Conservation (phyloP, 1,284 basidiomycete genomes). For the Serendipita sp. region DNA sequence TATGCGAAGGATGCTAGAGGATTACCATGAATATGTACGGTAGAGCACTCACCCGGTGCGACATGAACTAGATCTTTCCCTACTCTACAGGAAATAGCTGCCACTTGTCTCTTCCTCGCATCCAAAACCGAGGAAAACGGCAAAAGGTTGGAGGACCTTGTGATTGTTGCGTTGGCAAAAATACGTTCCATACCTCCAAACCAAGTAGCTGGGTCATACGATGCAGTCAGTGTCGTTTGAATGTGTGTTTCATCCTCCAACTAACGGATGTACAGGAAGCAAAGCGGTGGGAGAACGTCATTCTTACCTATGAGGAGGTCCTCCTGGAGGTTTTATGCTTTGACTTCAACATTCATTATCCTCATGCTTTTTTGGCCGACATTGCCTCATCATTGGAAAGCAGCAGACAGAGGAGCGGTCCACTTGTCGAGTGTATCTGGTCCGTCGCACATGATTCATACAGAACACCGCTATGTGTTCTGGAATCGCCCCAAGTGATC, state of each 20-base stretch:
- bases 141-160: conserved; percentile 72
- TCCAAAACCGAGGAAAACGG: conserved; percentile 86
- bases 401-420: conserved; percentile 12
- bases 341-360: conserved; percentile 74
- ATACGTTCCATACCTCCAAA: conserved; percentile 38
- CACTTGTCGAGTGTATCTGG: conserved; percentile 51
- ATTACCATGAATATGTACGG: conserved; percentile 39
- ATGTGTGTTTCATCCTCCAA: not conserved
- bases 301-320: conserved; percentile 69
- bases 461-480: conserved; percentile 58
- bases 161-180: conserved; percentile 63
- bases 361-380: conserved; percentile 61
- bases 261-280: conserved; percentile 39
- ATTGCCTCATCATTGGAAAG: conserved; percentile 34
- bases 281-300: conserved; percentile 54
- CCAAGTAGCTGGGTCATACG: conserved; percentile 20
- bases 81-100: conserved; percentile 62
- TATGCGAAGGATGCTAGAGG: conserved; percentile 80
- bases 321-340: conserved; percentile 83
- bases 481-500: conserved; percentile 50
- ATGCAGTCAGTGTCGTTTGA: conserved; percentile 24
- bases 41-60: conserved; percentile 10
- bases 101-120: conserved; percentile 79
- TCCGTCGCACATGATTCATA: conserved; percentile 76
- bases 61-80: conserved; percentile 7